Evolutionary conservation across 1,284 basidiomycete genomes (phyloP), one percentile per base, ranked within the genome.

Genomic region (Fomitopsis betulina): DNA sequence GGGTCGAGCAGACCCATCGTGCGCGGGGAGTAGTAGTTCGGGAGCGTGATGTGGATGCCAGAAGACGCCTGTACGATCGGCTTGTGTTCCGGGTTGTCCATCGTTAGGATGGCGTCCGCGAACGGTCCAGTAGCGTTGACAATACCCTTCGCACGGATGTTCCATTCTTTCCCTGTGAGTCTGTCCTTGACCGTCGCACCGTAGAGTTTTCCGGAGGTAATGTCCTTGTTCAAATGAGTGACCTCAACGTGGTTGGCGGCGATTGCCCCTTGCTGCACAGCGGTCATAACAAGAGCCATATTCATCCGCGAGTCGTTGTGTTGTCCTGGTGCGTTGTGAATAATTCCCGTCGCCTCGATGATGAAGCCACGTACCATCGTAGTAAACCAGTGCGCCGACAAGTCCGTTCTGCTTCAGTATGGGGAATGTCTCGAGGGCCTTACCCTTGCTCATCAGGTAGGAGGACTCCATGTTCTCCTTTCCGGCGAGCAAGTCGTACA

Each of bases 241-340:
- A 98, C 94, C 69, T 96, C 91, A 68, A 86, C 87, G 76, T 98
- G 93, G 78, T 99, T 99, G 52, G 90, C 87, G 12, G 91, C 89
- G 6, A 86, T 84, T 1, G 96, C 95, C 42, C 96, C 96, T 61
- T 94, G 87, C 68, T 94, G 93, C 45, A 98, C 93, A 8, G 96
- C 96, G 5, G 92, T 98, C 85, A 98, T 87, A 66, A 96, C 81
- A 54, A 96, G 82, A 1, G 96, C 94, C 56, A 98, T 86, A 76
- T 98, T 98, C 96, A 99, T 99, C 38, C 96, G 85, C 5, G 96
- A 91, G 70, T 99, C 96, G 68, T 98, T 99, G 77, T 99, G 96
- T 78, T 98, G 96, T 54, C 95, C 91, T 93, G 56, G 12, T n/a
- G 8, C 13, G 12, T 25, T 17, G 9, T 53, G 7, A 17, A n/a